phyloP scores from a whole-genome alignment of 1,139 yeast species.

The Geotrichum fermentans region DNA sequence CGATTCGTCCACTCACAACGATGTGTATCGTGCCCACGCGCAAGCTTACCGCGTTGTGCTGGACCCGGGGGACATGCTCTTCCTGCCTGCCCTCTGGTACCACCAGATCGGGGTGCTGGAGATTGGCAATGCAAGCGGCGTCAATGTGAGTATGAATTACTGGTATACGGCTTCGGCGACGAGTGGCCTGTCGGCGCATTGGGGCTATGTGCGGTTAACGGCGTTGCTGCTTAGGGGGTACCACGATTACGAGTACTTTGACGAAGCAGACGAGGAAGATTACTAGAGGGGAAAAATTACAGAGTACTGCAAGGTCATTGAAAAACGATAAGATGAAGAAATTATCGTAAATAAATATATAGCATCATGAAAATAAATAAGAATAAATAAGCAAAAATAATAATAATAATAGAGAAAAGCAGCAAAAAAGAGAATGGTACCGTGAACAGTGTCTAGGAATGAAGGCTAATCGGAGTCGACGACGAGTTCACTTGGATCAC shows the following conservation, averaged over 20 bases:
- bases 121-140: conserved; percentile 16
- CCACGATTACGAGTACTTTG: conserved; percentile 31
- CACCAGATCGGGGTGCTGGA: conserved; percentile 37
- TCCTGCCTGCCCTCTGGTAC: conserved; percentile 42
- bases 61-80: conserved; percentile 39
- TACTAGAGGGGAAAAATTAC: neutral
- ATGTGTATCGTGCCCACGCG: conserved; percentile 24
- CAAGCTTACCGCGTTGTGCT: conserved; percentile 32
- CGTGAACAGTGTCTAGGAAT: too few species aligned
- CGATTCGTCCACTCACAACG: conserved; percentile 23
- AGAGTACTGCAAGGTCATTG: neutral
- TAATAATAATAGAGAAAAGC: conserved; percentile 3
- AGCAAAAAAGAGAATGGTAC: neutral
- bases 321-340: neutral
- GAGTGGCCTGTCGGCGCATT: conserved; percentile 32
- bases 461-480: too few species aligned
- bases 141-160: conserved; percentile 38
- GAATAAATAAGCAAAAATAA: neutral
- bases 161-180: conserved; percentile 37
- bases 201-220: conserved; percentile 34
- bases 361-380: neutral
- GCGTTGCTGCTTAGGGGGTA: conserved; percentile 29
- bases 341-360: neutral
- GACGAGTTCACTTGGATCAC: neutral
- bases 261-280: conserved; percentile 16